These are phyloP conservation scores for Aleurites moluccanus DNA, from an alignment of 441 rosid genomes.

Conservation along the genomic window DNA sequence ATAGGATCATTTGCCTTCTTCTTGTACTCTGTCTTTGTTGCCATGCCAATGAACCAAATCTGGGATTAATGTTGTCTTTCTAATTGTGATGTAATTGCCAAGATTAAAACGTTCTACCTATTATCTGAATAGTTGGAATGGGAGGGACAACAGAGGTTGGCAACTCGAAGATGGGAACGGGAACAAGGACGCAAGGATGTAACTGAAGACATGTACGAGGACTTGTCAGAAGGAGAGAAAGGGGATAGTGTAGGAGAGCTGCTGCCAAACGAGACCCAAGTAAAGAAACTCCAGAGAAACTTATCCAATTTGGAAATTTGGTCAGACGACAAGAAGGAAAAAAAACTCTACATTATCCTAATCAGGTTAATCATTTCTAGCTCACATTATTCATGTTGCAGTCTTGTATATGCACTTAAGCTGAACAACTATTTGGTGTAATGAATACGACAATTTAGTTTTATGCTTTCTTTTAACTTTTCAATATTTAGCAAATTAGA, in stretches of 20 bases:
- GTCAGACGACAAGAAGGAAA: slow-evolving; percentile 95
- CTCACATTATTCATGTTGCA: not conserved
- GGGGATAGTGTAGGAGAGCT: slow-evolving; percentile 70
- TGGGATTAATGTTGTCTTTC: not conserved
- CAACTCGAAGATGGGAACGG: slow-evolving; percentile 65
- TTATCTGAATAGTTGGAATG: slow-evolving; percentile 58
- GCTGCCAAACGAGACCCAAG: slow-evolving; percentile 62
- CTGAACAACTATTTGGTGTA: not conserved
- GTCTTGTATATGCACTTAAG: slow-evolving; percentile 9
- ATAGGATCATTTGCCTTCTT: not conserved
- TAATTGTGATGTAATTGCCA: slow-evolving; percentile 3
- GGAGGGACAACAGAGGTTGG: slow-evolving; percentile 67
- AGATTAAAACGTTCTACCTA: slow-evolving; percentile 20
- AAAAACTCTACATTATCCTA: slow-evolving; percentile 84
- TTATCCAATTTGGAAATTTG: slow-evolving; percentile 79
- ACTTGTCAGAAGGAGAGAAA: slow-evolving; percentile 95
- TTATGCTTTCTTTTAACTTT: not conserved
- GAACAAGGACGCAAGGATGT: slow-evolving; percentile 85
- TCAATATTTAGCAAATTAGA: not conserved
- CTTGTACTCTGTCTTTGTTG: not conserved
- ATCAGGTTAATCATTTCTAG: slow-evolving; percentile 51
- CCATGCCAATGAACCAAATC: not conserved
- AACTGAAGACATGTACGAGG: slow-evolving; percentile 83
- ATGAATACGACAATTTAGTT: not conserved
- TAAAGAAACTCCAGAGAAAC: slow-evolving; percentile 55